Percentiles rank a stretch among this genome's conserved stretches.
phyloP scores from a whole-genome alignment of 2,329 filamentous ascomycete genomes.

The Ophiostoma australiae region DNA sequence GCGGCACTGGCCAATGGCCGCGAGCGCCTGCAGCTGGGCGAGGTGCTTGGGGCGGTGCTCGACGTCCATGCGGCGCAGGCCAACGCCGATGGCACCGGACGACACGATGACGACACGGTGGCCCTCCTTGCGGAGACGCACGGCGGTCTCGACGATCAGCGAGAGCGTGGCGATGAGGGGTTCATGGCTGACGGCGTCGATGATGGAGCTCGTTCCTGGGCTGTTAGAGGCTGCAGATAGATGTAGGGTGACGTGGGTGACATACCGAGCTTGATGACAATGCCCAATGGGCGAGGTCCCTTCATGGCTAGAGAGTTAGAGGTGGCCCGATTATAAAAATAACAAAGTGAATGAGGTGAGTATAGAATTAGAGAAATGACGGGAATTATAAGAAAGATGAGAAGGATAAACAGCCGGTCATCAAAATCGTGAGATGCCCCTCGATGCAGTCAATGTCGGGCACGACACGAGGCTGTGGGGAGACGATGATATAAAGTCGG shows the following conservation, averaged over 20 bases:
- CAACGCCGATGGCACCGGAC: constrained; percentile 93
- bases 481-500: background rate
- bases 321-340: background rate
- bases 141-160: constrained; percentile 89
- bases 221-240: background rate
- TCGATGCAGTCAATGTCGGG: background rate
- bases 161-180: constrained; percentile 86
- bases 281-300: constrained; percentile 59
- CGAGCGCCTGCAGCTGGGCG: constrained; percentile 84
- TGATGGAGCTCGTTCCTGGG: constrained; percentile 94
- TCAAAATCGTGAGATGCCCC: background rate
- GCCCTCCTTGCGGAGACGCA: constrained; percentile 80
- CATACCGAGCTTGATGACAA: constrained; percentile 85
- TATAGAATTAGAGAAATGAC: background rate
- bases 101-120: constrained; percentile 95
- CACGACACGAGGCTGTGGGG: background rate
- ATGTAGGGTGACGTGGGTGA: too few relatives aligned
- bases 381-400: background rate
- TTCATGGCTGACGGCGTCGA: constrained; percentile 92
- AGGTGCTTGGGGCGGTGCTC: constrained; percentile 84
- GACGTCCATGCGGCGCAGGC: constrained; percentile 82
- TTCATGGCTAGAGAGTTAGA: constrained; percentile 54
- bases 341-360: background rate
- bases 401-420: too few relatives aligned
- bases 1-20: constrained; percentile 91